These are phyloP conservation scores for Domatiomyces catenatus DNA, from an alignment of 2,329 filamentous ascomycete species.

Conservation along the genomic window DNA sequence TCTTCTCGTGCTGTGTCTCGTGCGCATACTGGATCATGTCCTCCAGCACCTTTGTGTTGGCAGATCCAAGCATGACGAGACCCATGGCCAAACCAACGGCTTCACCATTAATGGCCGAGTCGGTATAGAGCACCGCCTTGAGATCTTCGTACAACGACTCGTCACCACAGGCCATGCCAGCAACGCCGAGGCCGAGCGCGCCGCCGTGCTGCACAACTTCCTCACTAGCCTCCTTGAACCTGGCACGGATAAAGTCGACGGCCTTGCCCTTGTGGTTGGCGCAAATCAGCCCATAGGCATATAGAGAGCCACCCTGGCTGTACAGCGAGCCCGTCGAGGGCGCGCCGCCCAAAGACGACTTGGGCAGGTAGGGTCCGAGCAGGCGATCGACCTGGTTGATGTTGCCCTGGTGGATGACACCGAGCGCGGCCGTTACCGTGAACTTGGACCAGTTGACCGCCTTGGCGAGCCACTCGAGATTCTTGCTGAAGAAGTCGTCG, in stretches of 20 bases:
- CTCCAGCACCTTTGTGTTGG: slow-evolving; percentile 79
- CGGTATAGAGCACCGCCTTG: slow-evolving; percentile 73
- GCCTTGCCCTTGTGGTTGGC: slow-evolving; percentile 93
- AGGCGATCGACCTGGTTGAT: slow-evolving; percentile 84
- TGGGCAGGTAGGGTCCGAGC: slow-evolving; percentile 83
- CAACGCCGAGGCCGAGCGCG: slow-evolving; percentile 85
- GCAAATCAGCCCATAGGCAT: slow-evolving; percentile 89
- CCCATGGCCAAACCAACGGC: slow-evolving; percentile 93
- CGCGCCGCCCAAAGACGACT: slow-evolving; percentile 43
- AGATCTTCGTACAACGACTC: slow-evolving; percentile 83
- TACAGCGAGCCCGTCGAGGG: slow-evolving; percentile 75
- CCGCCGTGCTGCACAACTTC: slow-evolving; percentile 96
- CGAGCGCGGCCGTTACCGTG: slow-evolving; percentile 86
- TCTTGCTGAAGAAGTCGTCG: slow-evolving; percentile 96
- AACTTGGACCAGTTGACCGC: slow-evolving; percentile 99
- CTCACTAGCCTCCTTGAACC: slow-evolving; percentile 34
- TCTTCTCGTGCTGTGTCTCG: slow-evolving; percentile 98
- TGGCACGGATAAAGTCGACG: slow-evolving; percentile 30
- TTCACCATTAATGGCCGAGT: slow-evolving; percentile 93
- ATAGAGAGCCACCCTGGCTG: slow-evolving; percentile 89
- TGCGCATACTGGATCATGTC: slow-evolving; percentile 97
- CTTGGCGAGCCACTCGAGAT: slow-evolving; percentile 94
- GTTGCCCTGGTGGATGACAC: slow-evolving; percentile 93
- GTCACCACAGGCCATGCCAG: slow-evolving; percentile 90
- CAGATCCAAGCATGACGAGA: slow-evolving; percentile 95